A percentile compares a stretch with the other conserved stretches of the same genome.
phyloP scores from a whole-genome alignment of 345 rosid genomes.

The Kernera saxatilis region DNA sequence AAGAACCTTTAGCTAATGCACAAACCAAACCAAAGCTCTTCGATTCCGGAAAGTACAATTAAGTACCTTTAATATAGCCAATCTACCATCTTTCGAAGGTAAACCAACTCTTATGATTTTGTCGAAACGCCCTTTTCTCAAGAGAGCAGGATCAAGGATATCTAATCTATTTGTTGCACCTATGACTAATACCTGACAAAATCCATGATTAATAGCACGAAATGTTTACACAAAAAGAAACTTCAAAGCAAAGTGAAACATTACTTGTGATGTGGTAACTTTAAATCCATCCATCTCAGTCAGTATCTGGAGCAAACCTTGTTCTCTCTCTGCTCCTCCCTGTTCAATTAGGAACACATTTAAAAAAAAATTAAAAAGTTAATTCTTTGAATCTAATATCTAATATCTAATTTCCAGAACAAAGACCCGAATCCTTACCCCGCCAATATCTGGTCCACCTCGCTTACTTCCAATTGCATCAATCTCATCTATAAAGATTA shows the following conservation, averaged over 20 bases:
- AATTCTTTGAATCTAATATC: neutral
- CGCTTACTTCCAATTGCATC: conserved; percentile 99
- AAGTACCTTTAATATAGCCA: conserved; percentile 79
- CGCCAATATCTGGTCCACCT: conserved; percentile 97
- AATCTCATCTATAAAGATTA: conserved; percentile 94
- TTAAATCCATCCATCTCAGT: conserved; percentile 99
- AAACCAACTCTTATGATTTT: conserved; percentile 92
- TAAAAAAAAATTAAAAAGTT: neutral
- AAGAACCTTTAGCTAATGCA: conserved; percentile 6
- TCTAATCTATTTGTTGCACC: conserved; percentile 98
- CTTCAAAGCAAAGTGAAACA: conserved; percentile 12
- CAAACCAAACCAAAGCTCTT: conserved; percentile 3
- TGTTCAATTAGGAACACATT: conserved; percentile 26
- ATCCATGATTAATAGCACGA: conserved; percentile 18
- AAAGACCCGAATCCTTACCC: conserved; percentile 49
- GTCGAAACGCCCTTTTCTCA: conserved; percentile 98
- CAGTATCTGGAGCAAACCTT: conserved; percentile 93
- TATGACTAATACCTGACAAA: conserved; percentile 79
- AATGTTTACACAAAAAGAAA: neutral
- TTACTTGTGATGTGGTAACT: conserved; percentile 83
- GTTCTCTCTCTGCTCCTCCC: conserved; percentile 99
- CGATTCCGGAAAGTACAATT: neutral
- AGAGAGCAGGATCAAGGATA: conserved; percentile 90
- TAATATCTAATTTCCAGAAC: neutral
- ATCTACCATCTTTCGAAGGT: conserved; percentile 90